Conservation (phyloP, 2,329 filamentous ascomycete species). For the Sordariomycetes sp. region DNA sequence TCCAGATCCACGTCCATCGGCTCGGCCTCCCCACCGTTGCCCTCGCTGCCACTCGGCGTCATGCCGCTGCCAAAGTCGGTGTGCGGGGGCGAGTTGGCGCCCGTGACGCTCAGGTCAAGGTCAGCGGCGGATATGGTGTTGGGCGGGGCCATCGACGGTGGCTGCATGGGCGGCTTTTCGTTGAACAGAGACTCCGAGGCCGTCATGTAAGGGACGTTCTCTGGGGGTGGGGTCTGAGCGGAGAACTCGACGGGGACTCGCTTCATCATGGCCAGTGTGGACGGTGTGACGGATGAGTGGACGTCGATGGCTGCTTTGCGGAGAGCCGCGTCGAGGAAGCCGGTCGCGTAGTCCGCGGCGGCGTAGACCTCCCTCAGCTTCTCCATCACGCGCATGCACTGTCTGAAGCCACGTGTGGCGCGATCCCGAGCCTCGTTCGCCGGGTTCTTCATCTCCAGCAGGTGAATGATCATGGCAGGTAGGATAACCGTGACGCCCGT, state of each 20-base stretch:
- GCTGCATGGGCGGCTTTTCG: slow-evolving; percentile 13
- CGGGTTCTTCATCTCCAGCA: slow-evolving; percentile 87
- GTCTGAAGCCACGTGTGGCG: slow-evolving; percentile 73
- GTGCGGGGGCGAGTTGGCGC: slow-evolving; percentile 30
- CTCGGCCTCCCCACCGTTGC: slow-evolving; percentile 20
- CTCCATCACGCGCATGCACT: slow-evolving; percentile 89
- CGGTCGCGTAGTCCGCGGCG: slow-evolving; percentile 91
- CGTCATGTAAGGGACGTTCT: slow-evolving; percentile 35
- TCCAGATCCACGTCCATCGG: slow-evolving; percentile 33
- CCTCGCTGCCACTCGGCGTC: slow-evolving; percentile 34
- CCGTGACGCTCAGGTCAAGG: slow-evolving; percentile 20
- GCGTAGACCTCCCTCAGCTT: slow-evolving; percentile 82
- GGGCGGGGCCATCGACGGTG: slow-evolving; percentile 20
- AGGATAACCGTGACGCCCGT: slow-evolving; percentile 86
- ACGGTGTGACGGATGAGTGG: slow-evolving; percentile 21
- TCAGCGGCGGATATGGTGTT: slow-evolving; percentile 26
- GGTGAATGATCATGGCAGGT: slow-evolving; percentile 87
- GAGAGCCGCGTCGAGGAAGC: slow-evolving; percentile 86
- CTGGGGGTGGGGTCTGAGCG: slow-evolving; percentile 44
- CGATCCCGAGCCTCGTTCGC: slow-evolving; percentile 56
- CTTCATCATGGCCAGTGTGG: slow-evolving; percentile 24
- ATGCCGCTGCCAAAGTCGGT: slow-evolving; percentile 33
- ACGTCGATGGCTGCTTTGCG: slow-evolving; percentile 77
- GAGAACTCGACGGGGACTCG: slow-evolving; percentile 25
- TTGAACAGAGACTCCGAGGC: slow-evolving; percentile 28